These are phyloP conservation scores for Rhamnella rubrinervis DNA, from an alignment of 331 rosid genomes.

Conservation along the genomic window DNA sequence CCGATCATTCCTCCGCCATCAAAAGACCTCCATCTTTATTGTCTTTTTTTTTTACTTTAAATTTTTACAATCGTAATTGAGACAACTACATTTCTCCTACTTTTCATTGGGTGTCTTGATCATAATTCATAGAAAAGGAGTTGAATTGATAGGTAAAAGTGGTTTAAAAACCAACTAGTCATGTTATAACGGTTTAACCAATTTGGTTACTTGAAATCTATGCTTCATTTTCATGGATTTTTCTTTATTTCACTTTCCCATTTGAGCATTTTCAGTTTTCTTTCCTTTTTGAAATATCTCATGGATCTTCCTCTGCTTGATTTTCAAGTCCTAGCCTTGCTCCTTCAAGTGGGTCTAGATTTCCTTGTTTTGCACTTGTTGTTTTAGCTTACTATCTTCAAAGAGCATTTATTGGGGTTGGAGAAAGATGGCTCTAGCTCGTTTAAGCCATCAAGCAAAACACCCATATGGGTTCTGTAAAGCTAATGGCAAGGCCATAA, in stretches of 20 bases:
- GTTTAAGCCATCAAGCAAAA: conserved; percentile 67
- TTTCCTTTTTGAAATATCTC: neutral
- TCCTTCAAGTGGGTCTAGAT: conserved; percentile 1
- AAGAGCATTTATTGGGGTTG: neutral
- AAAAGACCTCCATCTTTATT: neutral
- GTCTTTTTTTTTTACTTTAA: conserved; percentile 8
- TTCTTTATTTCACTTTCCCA: conserved; percentile 6
- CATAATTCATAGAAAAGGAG: neutral
- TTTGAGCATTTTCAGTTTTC: neutral
- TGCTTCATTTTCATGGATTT: neutral
- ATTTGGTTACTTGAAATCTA: conserved; percentile 17
- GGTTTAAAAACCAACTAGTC: conserved; percentile 2
- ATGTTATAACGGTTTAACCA: neutral
- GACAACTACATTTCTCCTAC: conserved; percentile 29
- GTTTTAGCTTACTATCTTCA: conserved; percentile 5
- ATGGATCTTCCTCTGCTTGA: conserved; percentile 7
- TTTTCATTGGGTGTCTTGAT: neutral
- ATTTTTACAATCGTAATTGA: neutral
- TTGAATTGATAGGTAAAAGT: conserved; percentile 7
- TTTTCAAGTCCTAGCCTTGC: neutral
- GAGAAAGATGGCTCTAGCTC: conserved; percentile 59
- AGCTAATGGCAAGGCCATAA: conserved; percentile 65
- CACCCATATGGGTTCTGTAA: conserved; percentile 68
- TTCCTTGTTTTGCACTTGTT: conserved; percentile 3
- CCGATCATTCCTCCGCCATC: neutral